Evolutionary conservation across 495 filamentous ascomycete genomes (phyloP).

Genomic region (Penicillium cinerascens): DNA sequence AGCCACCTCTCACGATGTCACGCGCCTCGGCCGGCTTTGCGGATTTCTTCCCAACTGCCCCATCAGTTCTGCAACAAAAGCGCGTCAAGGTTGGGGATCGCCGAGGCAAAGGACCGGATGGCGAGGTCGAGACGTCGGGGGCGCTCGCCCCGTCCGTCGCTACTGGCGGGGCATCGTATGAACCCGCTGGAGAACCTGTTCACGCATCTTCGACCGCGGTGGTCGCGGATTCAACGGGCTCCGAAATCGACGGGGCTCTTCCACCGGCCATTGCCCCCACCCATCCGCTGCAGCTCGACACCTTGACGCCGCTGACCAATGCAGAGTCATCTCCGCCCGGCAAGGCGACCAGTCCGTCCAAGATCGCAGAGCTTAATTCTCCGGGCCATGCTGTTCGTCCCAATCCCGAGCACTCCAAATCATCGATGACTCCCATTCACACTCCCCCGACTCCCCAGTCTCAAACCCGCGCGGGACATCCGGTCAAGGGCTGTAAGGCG

Average conservation of each 20-base stretch:
- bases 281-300: constrained; percentile 49
- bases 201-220: constrained; percentile 28
- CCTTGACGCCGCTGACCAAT: constrained; percentile 73
- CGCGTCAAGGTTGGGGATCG: constrained; percentile 43
- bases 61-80: constrained; percentile 60
- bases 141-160: constrained; percentile 7
- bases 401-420: constrained; percentile 20
- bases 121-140: constrained; percentile 15
- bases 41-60: constrained; percentile 86
- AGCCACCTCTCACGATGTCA: constrained; percentile 63
- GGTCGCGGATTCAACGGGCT: constrained; percentile 63
- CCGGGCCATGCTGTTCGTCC: constrained; percentile 12
- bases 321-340: constrained; percentile 69
- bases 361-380: constrained; percentile 25
- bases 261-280: constrained; percentile 32
- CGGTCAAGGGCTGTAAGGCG: constrained; percentile 63
- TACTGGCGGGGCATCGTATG: constrained; percentile 15
- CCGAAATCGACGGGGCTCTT: constrained; percentile 35
- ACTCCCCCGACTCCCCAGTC: constrained; percentile 50
- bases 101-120: constrained; percentile 22
- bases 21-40: constrained; percentile 80
- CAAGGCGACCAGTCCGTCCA: constrained; percentile 53
- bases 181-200: constrained; percentile 3
- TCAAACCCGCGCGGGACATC: constrained; percentile 59
- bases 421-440: constrained; percentile 47